Percentiles rank a stretch among this genome's conserved stretches.
phyloP scores from a whole-genome alignment of 176 grass and related monocot genomes.

The Guadua angustifolia region DNA sequence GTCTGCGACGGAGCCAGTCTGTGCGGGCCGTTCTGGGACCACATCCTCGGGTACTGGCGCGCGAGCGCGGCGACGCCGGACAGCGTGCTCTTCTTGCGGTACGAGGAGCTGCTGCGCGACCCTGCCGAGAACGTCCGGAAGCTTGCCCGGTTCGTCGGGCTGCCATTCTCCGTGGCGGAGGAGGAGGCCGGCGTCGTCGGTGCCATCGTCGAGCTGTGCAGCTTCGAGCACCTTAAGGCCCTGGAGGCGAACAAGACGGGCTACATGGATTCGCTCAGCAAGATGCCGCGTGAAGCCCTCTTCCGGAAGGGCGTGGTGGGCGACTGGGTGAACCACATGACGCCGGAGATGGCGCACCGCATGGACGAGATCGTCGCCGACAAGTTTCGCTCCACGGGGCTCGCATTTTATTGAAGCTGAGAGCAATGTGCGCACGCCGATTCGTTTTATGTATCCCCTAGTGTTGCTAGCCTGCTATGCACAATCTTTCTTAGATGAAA shows the following conservation, averaged over 20 bases:
- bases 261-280: neutral
- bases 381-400: neutral
- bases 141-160: conserved; percentile 36
- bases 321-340: conserved; percentile 53
- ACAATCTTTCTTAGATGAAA: too few species aligned
- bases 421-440: too few species aligned
- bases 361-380: conserved; percentile 29
- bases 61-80: neutral
- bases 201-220: conserved; percentile 40
- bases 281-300: neutral
- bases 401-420: too few species aligned
- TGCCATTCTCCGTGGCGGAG: conserved; percentile 34
- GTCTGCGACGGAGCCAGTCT: neutral
- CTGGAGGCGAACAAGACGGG: conserved; percentile 26
- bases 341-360: conserved; percentile 41
- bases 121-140: neutral
- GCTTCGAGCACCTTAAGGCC: conserved; percentile 15
- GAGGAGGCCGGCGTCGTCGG: neutral
- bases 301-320: conserved; percentile 41
- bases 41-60: conserved; percentile 39
- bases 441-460: too few species aligned
- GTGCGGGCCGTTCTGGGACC: conserved; percentile 42
- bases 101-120: conserved; percentile 47
- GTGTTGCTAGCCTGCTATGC: too few species aligned
- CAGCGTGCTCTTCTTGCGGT: conserved; percentile 41